These are phyloP conservation scores for Ilex asprella DNA, from an alignment of 257 asterid genomes.

Conservation along the genomic window DNA sequence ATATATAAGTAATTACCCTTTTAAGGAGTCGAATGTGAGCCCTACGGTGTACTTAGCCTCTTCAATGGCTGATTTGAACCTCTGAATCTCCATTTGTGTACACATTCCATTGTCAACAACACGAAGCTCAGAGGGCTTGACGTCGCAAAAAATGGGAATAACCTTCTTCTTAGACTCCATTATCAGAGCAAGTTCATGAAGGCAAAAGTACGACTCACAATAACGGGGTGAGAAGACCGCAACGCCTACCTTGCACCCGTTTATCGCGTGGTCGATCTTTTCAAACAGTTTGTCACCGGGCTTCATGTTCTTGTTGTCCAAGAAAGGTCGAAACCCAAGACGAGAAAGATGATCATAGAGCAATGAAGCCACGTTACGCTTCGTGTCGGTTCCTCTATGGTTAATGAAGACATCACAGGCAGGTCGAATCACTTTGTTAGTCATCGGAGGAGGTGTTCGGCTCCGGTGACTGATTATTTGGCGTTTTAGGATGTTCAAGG, in stretches of 20 bases:
- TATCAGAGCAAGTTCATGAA: slow-evolving; percentile 44
- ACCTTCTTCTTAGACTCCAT: slow-evolving; percentile 35
- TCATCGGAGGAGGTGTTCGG: slow-evolving; percentile 1
- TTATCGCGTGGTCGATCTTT: slow-evolving; percentile 34
- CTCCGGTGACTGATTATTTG: slow-evolving; percentile 5
- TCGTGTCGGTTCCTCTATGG: slow-evolving; percentile 49
- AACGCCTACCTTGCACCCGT: slow-evolving; percentile 39
- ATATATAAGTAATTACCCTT: slow-evolving; percentile 24
- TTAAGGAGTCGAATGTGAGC: slow-evolving; percentile 31
- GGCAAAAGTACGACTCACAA: slow-evolving; percentile 51
- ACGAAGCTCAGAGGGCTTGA: slow-evolving; percentile 42
- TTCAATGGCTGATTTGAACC: slow-evolving; percentile 35
- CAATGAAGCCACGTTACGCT: slow-evolving; percentile 31
- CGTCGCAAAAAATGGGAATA: slow-evolving; percentile 45
- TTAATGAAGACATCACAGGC: slow-evolving; percentile 53
- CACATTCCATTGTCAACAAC: slow-evolving; percentile 12
- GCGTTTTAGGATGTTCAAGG: slow-evolving; percentile 22
- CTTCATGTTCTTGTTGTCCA: slow-evolving; percentile 57
- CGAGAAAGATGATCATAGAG: slow-evolving; percentile 34
- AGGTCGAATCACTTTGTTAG: neutral
- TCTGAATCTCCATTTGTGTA: slow-evolving; percentile 13
- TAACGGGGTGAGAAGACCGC: slow-evolving; percentile 47
- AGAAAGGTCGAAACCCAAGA: slow-evolving; percentile 23
- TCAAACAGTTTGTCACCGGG: slow-evolving; percentile 53
- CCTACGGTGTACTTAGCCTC: slow-evolving; percentile 55